Evolutionary conservation across 1,139 yeast species (phyloP).

Genomic region (Tardiomyces depauwii): DNA sequence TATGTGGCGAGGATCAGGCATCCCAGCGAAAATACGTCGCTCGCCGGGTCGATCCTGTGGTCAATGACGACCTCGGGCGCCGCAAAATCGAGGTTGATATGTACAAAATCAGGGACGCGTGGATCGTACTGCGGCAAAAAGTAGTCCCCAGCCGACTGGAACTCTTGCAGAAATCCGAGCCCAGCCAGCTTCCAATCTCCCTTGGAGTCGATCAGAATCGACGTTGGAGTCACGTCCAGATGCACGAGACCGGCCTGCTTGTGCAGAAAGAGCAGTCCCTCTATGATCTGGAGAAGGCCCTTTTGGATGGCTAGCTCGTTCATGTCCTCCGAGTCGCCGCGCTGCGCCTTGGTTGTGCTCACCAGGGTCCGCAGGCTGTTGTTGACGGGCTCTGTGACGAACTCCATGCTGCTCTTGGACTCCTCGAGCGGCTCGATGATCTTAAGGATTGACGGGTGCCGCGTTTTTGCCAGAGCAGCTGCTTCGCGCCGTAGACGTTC

Average conservation of each 20-base stretch:
- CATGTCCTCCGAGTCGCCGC: slow-evolving; percentile 11
- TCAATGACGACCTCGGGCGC: slow-evolving; percentile 67
- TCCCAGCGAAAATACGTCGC: slow-evolving; percentile 79
- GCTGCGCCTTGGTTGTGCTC: slow-evolving; percentile 9
- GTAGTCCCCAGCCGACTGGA: slow-evolving; percentile 32
- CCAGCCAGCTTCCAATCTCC: slow-evolving; percentile 95
- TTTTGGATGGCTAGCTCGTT: slow-evolving; percentile 73
- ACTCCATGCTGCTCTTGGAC: slow-evolving; percentile 61
- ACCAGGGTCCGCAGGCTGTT: slow-evolving; percentile 45
- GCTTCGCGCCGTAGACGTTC: slow-evolving; percentile 47
- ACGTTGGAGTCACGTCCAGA: slow-evolving; percentile 65
- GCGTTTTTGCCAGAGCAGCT: slow-evolving; percentile 60
- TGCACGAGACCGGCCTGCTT: slow-evolving; percentile 66
- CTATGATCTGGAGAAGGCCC: slow-evolving; percentile 69
- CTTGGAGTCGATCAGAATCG: slow-evolving; percentile 66
- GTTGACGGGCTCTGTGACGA: slow-evolving; percentile 56
- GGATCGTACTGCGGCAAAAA: slow-evolving; percentile 59
- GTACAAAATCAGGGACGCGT: slow-evolving; percentile 61
- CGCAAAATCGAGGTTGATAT: slow-evolving; percentile 58
- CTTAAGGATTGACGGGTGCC: slow-evolving; percentile 79
- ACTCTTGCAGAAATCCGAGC: slow-evolving; percentile 40
- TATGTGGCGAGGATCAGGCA: slow-evolving; percentile 60
- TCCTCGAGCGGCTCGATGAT: slow-evolving; percentile 84
- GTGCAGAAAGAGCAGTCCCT: slow-evolving; percentile 76
- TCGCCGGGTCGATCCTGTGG: slow-evolving; percentile 47